Base-by-base conservation (phyloP, 2,329 filamentous ascomycete genomes). In the Phialocephala subalpina region DNA sequence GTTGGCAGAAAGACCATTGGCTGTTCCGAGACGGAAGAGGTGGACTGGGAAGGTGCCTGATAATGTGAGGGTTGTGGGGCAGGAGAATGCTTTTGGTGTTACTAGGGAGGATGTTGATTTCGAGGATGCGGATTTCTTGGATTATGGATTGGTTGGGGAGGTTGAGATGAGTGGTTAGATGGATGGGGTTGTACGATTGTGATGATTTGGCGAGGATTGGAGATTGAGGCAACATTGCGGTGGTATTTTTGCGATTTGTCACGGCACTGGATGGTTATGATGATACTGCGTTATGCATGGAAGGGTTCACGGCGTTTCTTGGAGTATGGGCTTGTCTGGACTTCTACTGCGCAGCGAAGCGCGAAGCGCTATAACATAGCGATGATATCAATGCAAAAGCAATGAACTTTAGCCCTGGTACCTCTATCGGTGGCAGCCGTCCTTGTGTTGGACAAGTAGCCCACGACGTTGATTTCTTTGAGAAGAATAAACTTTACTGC, bases 111-210 rank as follows among this genome's bases (percentile, higher is more conserved):
- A 68, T 62, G 49, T 77, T 4, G 70, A 93, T 75, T 93, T 93
- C 75, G 88, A 85, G 64, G 91, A 93, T 65, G 90, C 90, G 0
- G 82, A 86, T 0, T 93, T 93, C 66, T 76, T 90, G 61, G 86
- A 87, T 63, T 81, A 77, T 70, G 67, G 63, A 8, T 42, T 70
- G 18, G 59, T 62, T 20, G 56, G 42, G 25, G 75, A 76, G 59
- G 70, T 74, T n/a, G 72, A 75, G 66, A 77, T 77, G 75, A 69
- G 69, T 62, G 75, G 74, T 56, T 68, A 72, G 20, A 56, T 33
- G 40, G 12, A 36, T 59, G 57, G 7, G 7, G 42, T 45, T 42
- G 36, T 18, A 16, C 57, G 7, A 18, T 27, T 7, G 11, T 42
- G 25, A 14, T 22, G 25, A 1, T 33, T n/a, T n/a, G 35, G n/a